phyloP scores from a whole-genome alignment of 2,329 filamentous ascomycete genomes.

The Aspergillus uvarum region DNA sequence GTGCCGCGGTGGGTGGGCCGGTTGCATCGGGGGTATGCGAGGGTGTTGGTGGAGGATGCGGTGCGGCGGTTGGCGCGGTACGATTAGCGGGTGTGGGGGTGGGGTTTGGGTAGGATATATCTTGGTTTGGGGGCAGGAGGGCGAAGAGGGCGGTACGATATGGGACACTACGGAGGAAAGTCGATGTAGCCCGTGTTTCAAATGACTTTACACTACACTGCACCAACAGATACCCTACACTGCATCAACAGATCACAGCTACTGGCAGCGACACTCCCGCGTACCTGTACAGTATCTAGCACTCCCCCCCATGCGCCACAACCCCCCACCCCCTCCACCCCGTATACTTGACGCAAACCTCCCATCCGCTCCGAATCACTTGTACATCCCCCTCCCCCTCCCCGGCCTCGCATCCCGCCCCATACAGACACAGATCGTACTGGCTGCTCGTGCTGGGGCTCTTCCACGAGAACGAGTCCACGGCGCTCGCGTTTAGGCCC shows the following conservation, averaged over 20 bases:
- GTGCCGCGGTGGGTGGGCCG: conserved; percentile 24
- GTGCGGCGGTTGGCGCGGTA: conserved; percentile 16
- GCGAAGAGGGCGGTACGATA: no score
- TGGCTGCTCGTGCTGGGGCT: conserved; percentile 14
- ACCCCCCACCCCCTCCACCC: conserved; percentile 24
- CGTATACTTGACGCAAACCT: conserved; percentile 25
- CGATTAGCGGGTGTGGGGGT: not conserved
- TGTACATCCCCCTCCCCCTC: conserved; percentile 1
- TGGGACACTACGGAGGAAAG: no score
- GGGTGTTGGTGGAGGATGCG: conserved; percentile 25
- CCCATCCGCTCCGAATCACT: conserved; percentile 25
- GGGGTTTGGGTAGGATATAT: no score
- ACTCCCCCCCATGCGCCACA: conserved; percentile 14
- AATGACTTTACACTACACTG: no score
- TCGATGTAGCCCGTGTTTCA: no score
- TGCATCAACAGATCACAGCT: no score
- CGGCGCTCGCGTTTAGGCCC: conserved; percentile 1
- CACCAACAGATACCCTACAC: no score
- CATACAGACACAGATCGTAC: conserved; percentile 28
- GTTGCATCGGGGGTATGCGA: conserved; percentile 29
- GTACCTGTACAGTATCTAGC: not conserved
- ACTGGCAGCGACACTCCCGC: no score
- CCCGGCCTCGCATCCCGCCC: conserved; percentile 14
- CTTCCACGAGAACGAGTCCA: conserved; percentile 30
- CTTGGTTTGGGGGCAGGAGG: no score